Percentiles rank a stretch among this genome's conserved stretches.
Evolutionary conservation across 768 basidiomycete genomes (phyloP).

Genomic region (Tulasnella sp.): DNA sequence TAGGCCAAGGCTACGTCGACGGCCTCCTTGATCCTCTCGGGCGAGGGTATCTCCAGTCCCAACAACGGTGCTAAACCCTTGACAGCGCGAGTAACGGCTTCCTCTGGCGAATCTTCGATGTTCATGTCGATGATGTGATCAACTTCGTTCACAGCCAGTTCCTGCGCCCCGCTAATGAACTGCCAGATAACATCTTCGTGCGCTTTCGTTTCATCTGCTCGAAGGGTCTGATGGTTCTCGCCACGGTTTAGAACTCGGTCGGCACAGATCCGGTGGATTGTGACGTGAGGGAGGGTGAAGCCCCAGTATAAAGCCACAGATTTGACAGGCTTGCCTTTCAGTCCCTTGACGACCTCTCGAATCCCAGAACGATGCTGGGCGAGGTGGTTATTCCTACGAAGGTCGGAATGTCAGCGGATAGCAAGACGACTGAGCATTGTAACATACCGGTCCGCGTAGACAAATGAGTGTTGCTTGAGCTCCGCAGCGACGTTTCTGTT

Average conservation of each 20-base stretch:
- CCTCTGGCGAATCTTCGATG: conserved; percentile 50
- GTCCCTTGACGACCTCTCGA: conserved; percentile 46
- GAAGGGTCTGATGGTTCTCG: conserved; percentile 76
- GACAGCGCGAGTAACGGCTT: conserved; percentile 56
- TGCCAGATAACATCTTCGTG: conserved; percentile 82
- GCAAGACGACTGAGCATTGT: neutral
- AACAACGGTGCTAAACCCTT: conserved; percentile 56
- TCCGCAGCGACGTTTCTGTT: conserved; percentile 60
- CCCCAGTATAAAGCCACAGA: conserved; percentile 82
- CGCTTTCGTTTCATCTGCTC: conserved; percentile 50
- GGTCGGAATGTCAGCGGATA: neutral
- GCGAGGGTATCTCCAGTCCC: conserved; percentile 50
- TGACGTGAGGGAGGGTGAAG: conserved; percentile 51
- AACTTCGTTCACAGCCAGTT: conserved; percentile 60
- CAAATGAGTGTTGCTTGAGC: conserved; percentile 62
- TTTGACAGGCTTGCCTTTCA: conserved; percentile 52
- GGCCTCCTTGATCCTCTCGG: conserved; percentile 55
- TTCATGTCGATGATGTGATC: conserved; percentile 68
- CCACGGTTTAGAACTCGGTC: conserved; percentile 74
- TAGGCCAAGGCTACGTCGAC: conserved; percentile 47
- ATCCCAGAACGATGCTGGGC: conserved; percentile 71
- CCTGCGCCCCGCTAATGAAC: conserved; percentile 65
- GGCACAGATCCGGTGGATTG: conserved; percentile 68
- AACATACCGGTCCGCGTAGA: conserved; percentile 85
- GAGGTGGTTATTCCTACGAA: conserved; percentile 79